A percentile compares a stretch with the other conserved stretches of the same genome.
These are phyloP conservation scores for Rheum nobile DNA, from an alignment of 148 eudicot genomes.

Conservation along the genomic window DNA sequence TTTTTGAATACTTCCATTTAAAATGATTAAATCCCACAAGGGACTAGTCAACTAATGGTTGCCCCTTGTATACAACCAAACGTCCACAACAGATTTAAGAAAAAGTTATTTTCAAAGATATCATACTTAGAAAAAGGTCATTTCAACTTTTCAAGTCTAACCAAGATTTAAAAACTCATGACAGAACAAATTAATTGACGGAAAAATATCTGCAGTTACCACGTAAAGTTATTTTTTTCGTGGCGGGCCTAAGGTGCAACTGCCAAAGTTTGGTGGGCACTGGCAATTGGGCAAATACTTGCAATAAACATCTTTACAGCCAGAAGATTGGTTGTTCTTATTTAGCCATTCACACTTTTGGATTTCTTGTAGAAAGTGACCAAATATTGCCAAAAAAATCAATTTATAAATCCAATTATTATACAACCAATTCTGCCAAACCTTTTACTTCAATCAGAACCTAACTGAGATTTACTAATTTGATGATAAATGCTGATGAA, in stretches of 20 bases:
- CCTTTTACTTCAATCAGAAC: not conserved
- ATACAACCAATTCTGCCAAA: not conserved
- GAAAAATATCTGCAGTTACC: not conserved
- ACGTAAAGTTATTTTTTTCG: not conserved
- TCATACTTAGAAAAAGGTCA: not conserved
- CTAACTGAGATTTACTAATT: not conserved
- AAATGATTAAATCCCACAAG: not conserved
- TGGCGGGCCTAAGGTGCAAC: not conserved
- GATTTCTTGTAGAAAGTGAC: not conserved
- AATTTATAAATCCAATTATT: not conserved
- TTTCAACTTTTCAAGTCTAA: not conserved
- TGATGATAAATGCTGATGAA: not conserved
- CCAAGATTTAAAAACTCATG: not conserved
- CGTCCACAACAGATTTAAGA: not conserved
- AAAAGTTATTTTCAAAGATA: not conserved
- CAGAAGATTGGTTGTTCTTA: not conserved
- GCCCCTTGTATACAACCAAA: not conserved
- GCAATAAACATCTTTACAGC: not conserved
- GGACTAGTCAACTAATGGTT: not conserved
- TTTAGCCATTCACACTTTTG: not conserved
- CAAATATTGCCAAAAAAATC: not conserved
- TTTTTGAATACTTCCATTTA: not conserved
- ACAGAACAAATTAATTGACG: not conserved
- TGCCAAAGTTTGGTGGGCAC: not conserved
- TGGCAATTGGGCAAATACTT: not conserved